Base-by-base conservation (phyloP, 2,329 filamentous ascomycete species). In the Biscogniauxia mediterranea region DNA sequence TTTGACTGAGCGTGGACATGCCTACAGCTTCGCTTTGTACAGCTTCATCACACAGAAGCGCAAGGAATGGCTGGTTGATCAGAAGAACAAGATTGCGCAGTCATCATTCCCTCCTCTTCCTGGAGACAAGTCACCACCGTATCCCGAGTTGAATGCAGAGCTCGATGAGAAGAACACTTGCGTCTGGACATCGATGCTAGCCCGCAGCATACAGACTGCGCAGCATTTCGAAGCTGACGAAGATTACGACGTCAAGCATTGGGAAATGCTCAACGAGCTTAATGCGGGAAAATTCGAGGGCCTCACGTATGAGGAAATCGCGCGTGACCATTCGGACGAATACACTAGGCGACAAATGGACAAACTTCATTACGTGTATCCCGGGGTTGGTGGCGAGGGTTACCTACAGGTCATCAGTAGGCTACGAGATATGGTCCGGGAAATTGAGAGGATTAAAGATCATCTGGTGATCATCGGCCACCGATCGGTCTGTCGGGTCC, bases 331-430 rank as follows among this genome's bases (percentile, higher is more conserved):
- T 72, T 89, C 89, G 0, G 88, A 92, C 2, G 93, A 99, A 73
- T 99, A 92, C 73, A 81, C 83, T 50, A 89, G 90, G 71, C 91
- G 95, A 55, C 86, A 89, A 65, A 81, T 81, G 61, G 91, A 98
- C 79, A 99, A 99, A 79, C 87, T 99, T 57, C 90, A 92, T 69
- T 99, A 99, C 77, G 93, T 96, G 66, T 98, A 98, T 75, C 95
- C 95, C 1, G 95, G 95, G 4, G 91, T 96, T 19, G 95, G 95
- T 23, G 95, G 95, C 57, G 95, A 99, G 77, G 93, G 94, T 28
- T 99, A 99, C 71, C 85, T 99, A 11, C 94, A 98, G 77, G 91
- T 99, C 69, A 97, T 99, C 78, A 96, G 95, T 76, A 91, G 95
- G 55, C 85, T 98, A 42, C 90, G 93, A 57, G 91, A 96, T 65